These are phyloP conservation scores for Solanum okadae DNA, from an alignment of 257 asterid genomes.

Conservation along the genomic window DNA sequence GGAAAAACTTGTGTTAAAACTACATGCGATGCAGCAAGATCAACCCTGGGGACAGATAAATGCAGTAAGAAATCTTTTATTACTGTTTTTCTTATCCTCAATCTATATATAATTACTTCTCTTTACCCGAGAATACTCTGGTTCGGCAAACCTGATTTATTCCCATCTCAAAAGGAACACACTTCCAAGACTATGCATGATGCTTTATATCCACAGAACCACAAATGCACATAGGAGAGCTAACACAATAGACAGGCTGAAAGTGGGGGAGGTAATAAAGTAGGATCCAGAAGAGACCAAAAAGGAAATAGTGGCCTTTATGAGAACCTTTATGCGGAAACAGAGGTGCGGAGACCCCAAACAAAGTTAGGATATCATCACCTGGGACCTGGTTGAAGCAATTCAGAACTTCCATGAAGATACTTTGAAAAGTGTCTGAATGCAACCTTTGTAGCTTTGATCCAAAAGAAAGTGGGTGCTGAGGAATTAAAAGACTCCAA, in stretches of 20 bases:
- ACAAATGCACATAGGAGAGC: background rate
- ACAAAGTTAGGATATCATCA: background rate
- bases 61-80: background rate
- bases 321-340: background rate
- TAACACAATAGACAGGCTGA: background rate
- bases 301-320: background rate
- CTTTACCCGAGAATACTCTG: conserved; percentile 73
- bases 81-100: background rate
- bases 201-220: conserved; percentile 41
- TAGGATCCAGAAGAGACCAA: background rate
- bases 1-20: background rate
- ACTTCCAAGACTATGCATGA: conserved; percentile 24
- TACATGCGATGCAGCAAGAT: background rate
- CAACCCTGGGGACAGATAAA: background rate
- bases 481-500: background rate
- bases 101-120: conserved; percentile 3
- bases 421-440: background rate
- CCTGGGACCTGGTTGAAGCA: background rate
- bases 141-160: conserved; percentile 50
- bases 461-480: background rate
- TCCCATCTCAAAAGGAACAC: conserved; percentile 61
- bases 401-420: background rate
- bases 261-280: background rate
- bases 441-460: background rate
- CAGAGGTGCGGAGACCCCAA: background rate